Evolutionary conservation across 345 rosid species (phyloP), one percentile per base, ranked within the genome.

Genomic region (Heritiera fomes): DNA sequence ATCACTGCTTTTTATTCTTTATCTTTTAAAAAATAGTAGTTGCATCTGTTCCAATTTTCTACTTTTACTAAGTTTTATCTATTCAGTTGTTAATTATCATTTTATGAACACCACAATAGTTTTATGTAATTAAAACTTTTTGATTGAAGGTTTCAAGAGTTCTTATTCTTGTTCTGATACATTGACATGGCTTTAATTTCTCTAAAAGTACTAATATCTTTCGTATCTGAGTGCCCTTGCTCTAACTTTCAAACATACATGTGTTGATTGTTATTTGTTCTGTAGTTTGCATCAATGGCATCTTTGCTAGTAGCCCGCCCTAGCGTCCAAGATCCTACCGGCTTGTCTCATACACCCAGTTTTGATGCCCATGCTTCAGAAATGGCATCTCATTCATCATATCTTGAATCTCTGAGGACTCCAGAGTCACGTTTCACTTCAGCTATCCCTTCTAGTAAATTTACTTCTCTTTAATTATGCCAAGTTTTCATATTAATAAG

Each of bases 211-310:
- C 12, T 52, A 71, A 18, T 52, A 52, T 23, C 11, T 65, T 65
- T 40, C 17, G 49, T 8, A 15, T n/a, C 28, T 47, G 14, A 3
- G 9, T 50, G 55, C 79, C 41, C 74, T 69, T 69, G 23, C 23
- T 41, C 7, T 71, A 65, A 65, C 75, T 40, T 55, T 72, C 23
- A 52, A 20, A 12, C 12, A 8, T 7, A 11, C 46, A 32, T 17
- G 11, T 6, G 3, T 23, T 49, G 13, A 28, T 15, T 76, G 65
- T 64, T 52, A 53, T 12, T 78, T 77, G 46, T 59, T 8, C 13
- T 67, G 78, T 73, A 94, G 93, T 86, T 85, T 77, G 88, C 87
- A 80, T 82, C 93, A 18, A 75, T 83, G 85, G 80, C 77, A 73
- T 82, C 85, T 75, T 52, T 74, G 79, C 88, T 74, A 47, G 90